Percentiles rank a stretch among this genome's conserved stretches.
Evolutionary conservation across 1,139 yeast species (phyloP).

Genomic region (Candida tropicalis): DNA sequence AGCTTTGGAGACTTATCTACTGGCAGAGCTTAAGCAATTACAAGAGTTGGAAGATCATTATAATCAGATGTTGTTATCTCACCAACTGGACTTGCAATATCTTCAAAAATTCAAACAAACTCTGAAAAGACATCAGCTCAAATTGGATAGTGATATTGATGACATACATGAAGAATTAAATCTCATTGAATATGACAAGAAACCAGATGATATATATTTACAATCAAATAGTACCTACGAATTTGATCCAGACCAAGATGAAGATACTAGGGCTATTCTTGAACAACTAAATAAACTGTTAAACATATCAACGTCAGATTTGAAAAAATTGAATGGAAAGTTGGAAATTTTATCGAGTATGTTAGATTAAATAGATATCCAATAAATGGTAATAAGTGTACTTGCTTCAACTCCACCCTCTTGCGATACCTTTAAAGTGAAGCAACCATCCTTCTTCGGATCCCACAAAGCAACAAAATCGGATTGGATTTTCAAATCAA

Average conservation of each 20-base stretch:
- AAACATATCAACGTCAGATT: constrained; percentile 9
- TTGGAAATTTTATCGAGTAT: constrained; percentile 30
- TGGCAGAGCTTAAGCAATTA: constrained; percentile 46
- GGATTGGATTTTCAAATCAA: constrained; percentile 24
- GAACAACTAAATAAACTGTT: constrained; percentile 23
- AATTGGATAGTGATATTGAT: constrained; percentile 16
- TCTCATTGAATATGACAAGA: constrained; percentile 11
- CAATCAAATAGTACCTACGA: constrained; percentile 3
- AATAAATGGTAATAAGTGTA: constrained; percentile 31
- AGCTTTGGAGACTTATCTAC: constrained; percentile 40
- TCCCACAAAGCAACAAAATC: constrained; percentile 46
- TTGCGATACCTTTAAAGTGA: constrained; percentile 22
- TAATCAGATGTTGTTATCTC: constrained; percentile 24
- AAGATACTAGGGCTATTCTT: constrained; percentile 25
- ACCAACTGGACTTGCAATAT: constrained; percentile 37
- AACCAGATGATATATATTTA: constrained; percentile 7
- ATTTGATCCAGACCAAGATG: constrained; percentile 31
- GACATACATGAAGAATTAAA: constrained; percentile 13
- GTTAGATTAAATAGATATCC: constrained; percentile 29
- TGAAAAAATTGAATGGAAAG: constrained; percentile 28
- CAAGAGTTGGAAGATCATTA: constrained; percentile 34
- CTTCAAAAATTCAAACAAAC: constrained; percentile 30
- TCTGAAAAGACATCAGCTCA: constrained; percentile 15
- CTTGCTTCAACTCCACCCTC: constrained; percentile 7
- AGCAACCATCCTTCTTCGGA: constrained; percentile 38